A percentile compares a stretch with the other conserved stretches of the same genome.
phyloP scores from a whole-genome alignment of 345 rosid species.

The Pseudoturritis turrita region DNA sequence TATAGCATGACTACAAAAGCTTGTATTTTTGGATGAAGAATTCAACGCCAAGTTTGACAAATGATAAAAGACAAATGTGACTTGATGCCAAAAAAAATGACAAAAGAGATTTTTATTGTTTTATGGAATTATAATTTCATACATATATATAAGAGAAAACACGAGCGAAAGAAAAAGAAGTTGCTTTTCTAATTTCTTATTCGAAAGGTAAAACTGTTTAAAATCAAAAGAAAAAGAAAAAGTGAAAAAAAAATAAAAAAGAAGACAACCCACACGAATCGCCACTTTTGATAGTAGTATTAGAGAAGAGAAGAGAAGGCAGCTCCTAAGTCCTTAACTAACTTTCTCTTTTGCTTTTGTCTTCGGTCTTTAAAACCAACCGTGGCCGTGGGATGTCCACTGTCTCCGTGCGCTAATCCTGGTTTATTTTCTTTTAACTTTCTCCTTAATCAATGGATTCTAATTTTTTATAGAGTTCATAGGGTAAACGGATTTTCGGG shows the following conservation, averaged over 20 bases:
- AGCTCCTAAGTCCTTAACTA: constrained; percentile 10
- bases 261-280: constrained; percentile 35
- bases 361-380: neutral
- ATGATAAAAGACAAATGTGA: constrained; percentile 28
- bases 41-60: constrained; percentile 20
- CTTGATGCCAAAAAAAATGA: constrained; percentile 9
- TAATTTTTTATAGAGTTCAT: neutral
- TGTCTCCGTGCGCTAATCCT: constrained; percentile 23
- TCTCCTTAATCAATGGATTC: neutral
- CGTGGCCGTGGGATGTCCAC: constrained; percentile 18
- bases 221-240: neutral
- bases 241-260: neutral
- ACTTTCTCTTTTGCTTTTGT: constrained; percentile 29
- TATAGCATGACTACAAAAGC: constrained; percentile 2
- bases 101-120: neutral
- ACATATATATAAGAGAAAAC: neutral
- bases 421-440: neutral
- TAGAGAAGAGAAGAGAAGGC: constrained; percentile 15
- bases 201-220: constrained; percentile 30
- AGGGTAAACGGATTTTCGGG: too few species aligned
- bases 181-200: neutral
- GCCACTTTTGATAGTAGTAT: neutral
- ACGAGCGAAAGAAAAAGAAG: constrained; percentile 24
- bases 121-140: neutral
- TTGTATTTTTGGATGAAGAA: constrained; percentile 12